Base-by-base conservation (phyloP, 208 protist genomes). In the Acanthamoeba sp. region DNA sequence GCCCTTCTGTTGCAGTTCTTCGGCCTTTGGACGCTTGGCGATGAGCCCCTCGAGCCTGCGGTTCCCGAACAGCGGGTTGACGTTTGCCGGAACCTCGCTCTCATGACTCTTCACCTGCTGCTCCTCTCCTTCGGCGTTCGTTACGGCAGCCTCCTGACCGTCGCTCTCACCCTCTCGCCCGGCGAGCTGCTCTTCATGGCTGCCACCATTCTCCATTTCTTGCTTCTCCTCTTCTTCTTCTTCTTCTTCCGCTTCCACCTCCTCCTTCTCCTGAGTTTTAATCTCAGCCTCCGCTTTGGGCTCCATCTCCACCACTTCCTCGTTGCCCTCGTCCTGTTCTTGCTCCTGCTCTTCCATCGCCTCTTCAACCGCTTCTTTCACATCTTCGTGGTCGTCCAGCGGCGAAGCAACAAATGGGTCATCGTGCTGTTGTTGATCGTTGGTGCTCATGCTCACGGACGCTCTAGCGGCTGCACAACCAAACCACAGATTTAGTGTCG, bases 31-130 rank as follows among this genome's bases (percentile, higher is more conserved):
- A 4, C 34, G 34, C 38, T 80, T 80, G 71, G 71, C 71, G 9
- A 80, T 80, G 71, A 80, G 71, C 5, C 71, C 71, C 36, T 80
- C 71, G 38, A 80, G 71, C 71, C 71, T 4, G 4, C 38, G 71
- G 71, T 80, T 38, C 2, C 38, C 38, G 71, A 80, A 80, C 3
- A 80, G 71, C 71, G 71, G 71, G 20, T 80, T 80, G 27, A 45
- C 16, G 1, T 48, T 69, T 22, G 59, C 59, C 59, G 5, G 7
- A n/a, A 9, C n/a, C 6, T 34, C 59, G 50, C 50, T 57, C 22
- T 59, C 52, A n/a, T 50, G 45, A 50, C 52, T 27, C 20, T 59
- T 59, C 52, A n/a, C 52, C 22, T 59, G 52, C 1, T 27, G 18
- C 27, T 59, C 22, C 20, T 27, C 18, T 59, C 0, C 52, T 59